A percentile compares a stretch with the other conserved stretches of the same genome.
These are phyloP conservation scores for Pythium utonaiense DNA, from an alignment of 352 stramenopile species.

Conservation along the genomic window DNA sequence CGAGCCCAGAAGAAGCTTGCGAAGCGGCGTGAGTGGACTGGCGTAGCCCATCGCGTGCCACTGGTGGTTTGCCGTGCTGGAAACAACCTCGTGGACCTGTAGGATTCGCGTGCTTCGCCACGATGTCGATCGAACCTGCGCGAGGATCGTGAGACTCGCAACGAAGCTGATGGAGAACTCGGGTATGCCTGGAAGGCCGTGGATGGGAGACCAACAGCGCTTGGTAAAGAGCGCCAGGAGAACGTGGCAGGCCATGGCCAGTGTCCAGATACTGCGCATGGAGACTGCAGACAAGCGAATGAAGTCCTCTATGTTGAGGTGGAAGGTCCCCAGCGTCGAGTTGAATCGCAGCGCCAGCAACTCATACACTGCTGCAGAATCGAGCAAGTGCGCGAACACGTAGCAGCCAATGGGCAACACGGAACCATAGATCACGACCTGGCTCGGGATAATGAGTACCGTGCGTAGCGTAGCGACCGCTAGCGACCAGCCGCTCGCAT, in stretches of 20 bases:
- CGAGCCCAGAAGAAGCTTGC: neutral
- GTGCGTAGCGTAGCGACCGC: constrained; percentile 10
- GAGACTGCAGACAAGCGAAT: constrained; percentile 23
- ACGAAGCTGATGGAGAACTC: constrained; percentile 36
- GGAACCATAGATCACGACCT: constrained; percentile 33
- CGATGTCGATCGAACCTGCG: constrained; percentile 10
- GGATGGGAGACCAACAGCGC: neutral
- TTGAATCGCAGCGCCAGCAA: constrained; percentile 21
- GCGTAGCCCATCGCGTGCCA: neutral
- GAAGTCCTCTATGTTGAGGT: constrained; percentile 11
- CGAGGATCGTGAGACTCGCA: constrained; percentile 26
- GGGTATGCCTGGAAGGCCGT: constrained; percentile 4
- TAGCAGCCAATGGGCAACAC: constrained; percentile 33
- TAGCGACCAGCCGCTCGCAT: neutral
- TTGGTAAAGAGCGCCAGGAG: constrained; percentile 7
- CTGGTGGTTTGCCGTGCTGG: neutral
- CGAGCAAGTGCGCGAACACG: constrained; percentile 27
- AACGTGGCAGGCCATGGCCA: constrained; percentile 15
- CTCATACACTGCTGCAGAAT: constrained; percentile 25
- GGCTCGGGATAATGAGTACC: constrained; percentile 28
- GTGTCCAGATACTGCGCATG: constrained; percentile 32
- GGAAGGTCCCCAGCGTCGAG: constrained; percentile 15
- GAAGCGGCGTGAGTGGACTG: neutral
- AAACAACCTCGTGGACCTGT: neutral
- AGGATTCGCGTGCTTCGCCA: neutral